A percentile compares a stretch with the other conserved stretches of the same genome.
These are phyloP conservation scores for Chlorencoelia australis DNA, from an alignment of 2,329 filamentous ascomycete genomes.

Conservation along the genomic window DNA sequence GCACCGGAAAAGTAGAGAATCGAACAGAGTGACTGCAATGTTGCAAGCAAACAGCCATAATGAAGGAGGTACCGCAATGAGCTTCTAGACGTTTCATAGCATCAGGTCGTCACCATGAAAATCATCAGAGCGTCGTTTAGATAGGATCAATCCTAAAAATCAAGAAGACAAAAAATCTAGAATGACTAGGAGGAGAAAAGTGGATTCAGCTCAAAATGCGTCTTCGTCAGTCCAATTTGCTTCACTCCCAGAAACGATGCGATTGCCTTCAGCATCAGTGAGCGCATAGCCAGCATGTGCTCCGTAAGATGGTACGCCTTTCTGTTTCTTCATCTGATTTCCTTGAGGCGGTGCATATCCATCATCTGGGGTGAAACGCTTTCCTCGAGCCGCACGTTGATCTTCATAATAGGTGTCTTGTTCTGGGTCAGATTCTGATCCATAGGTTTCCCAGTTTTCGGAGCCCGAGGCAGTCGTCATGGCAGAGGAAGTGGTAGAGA, in stretches of 20 bases:
- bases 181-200: not conserved
- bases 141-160: constrained; percentile 10
- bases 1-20: not conserved
- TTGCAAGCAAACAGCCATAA: too few relatives aligned
- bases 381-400: constrained; percentile 57
- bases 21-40: not conserved
- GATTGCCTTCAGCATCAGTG: constrained; percentile 49
- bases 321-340: constrained; percentile 42
- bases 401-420: constrained; percentile 82
- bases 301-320: constrained; percentile 41
- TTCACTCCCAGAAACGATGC: constrained; percentile 53
- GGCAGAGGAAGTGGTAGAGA: constrained; percentile 57
- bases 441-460: constrained; percentile 97
- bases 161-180: constrained; percentile 4
- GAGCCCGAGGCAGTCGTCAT: constrained; percentile 67
- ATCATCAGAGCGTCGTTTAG: too few relatives aligned
- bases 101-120: too few relatives aligned
- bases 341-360: constrained; percentile 23
- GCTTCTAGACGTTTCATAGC: too few relatives aligned
- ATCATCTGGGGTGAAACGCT: constrained; percentile 47
- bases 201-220: constrained; percentile 33
- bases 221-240: constrained; percentile 55
- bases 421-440: constrained; percentile 70
- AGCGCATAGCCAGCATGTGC: constrained; percentile 38
- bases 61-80: too few relatives aligned